Base-by-base conservation (phyloP, 805 yeast species). In the Blastobotrys robertii region DNA sequence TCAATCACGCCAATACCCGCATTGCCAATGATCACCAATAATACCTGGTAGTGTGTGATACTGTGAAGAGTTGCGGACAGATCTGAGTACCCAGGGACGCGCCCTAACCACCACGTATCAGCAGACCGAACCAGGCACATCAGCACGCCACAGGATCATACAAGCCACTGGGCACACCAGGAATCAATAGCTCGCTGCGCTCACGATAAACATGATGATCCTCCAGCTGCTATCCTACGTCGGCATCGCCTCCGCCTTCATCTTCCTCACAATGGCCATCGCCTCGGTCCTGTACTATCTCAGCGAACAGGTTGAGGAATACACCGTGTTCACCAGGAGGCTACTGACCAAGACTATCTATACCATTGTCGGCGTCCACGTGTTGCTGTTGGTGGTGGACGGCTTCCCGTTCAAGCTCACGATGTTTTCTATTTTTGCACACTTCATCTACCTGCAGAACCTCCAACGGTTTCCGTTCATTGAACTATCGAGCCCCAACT, bases 261-360 rank as follows among this genome's bases (percentile, higher is more conserved):
- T 74, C 1, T 72, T 76, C 44, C 38, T 50, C 38, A 47, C 51
- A 8, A 33, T 56, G 44, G 53, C 85, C 14, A 79, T 83, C 46
- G 97, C 97, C 0, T 84, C 95, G 2, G 97, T 95, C 0, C 67
- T 92, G 30, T 92, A 87, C 67, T 88, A 87, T 55, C 69, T 90
- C 32, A 84, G 95, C 7, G 98, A 92, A 59, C 65, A 87, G 29
- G 94, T 92, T 11, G 98, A 92, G 59, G 97, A 88, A 56, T 90
- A 92, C 60, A 74, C 94, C 0, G 92, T 84, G 49, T 77, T 87
- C 39, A 84, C 97, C 8, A 81, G 76, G 53, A 65, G 85, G 45
- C 69, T 86, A 43, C 67, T 92, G 32, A 70, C 68, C 37, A 70
- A 79, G 49, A 59, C 77, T 41, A 86, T 88, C 30, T 76, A 77